Conservation (phyloP, 2,329 filamentous ascomycete species). For the Penicillium polonicum region DNA sequence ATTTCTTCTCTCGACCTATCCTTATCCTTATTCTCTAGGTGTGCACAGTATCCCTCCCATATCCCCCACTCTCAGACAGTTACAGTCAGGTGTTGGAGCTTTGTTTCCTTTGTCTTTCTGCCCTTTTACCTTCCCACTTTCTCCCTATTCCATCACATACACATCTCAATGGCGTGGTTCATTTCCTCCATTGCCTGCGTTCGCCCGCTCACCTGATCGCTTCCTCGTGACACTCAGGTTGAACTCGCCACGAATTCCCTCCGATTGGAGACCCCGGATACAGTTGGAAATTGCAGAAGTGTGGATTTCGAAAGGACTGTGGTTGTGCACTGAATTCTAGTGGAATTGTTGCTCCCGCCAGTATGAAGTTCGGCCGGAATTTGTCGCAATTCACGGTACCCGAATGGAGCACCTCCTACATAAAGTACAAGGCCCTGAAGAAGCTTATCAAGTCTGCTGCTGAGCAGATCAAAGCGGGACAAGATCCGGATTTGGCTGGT, state of each 20-base stretch:
- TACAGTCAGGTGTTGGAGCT: conserved; percentile 18
- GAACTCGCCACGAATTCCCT: neutral
- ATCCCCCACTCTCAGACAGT: conserved; percentile 14
- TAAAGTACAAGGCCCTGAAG: conserved; percentile 66
- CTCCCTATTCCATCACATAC: neutral
- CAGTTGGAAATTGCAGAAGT: neutral
- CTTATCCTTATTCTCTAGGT: neutral
- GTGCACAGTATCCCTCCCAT: conserved; percentile 1
- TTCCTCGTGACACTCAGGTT: conserved; percentile 21
- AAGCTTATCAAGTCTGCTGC: conserved; percentile 84
- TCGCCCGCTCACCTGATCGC: conserved; percentile 26
- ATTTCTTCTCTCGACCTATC: neutral
- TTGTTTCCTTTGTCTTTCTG: conserved; percentile 4
- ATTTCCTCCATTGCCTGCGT: conserved; percentile 15
- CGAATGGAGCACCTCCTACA: conserved; percentile 52
- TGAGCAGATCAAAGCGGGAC: conserved; percentile 64
- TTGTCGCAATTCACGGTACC: conserved; percentile 51
- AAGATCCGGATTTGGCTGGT: conserved; percentile 88
- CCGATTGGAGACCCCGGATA: neutral
- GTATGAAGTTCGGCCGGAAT: conserved; percentile 53
- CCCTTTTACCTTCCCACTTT: neutral
- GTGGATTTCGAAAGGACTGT: neutral
- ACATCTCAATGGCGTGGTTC: conserved; percentile 18
- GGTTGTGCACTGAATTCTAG: neutral
- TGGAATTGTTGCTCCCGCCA: conserved; percentile 16